phyloP scores from a whole-genome alignment of 1,139 yeast species.

The Magnusiomyces paraingens region DNA sequence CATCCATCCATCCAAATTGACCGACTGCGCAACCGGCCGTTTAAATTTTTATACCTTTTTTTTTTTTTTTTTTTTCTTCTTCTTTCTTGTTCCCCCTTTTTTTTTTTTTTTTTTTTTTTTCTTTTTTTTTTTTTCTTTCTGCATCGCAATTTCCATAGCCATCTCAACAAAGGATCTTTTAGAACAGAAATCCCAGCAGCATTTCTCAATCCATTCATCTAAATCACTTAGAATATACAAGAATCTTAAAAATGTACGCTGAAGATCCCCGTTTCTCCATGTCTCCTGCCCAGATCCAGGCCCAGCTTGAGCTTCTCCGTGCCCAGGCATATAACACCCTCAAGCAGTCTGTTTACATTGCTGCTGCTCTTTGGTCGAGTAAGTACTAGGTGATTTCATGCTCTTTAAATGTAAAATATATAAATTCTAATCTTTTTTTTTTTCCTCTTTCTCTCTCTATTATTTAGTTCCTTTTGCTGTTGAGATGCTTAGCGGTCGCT shows the following conservation, averaged over 20 bases:
- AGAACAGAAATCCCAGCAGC: no score
- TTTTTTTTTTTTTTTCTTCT: conserved; percentile 6
- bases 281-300: conserved; percentile 66
- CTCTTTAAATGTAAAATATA: background rate
- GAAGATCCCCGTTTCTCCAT: conserved; percentile 22
- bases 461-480: conserved; percentile 34
- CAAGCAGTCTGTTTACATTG: conserved; percentile 60
- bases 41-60: conserved; percentile 10
- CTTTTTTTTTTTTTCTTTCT: no score
- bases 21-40: no score
- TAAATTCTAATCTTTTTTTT: background rate
- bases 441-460: background rate
- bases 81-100: conserved; percentile 1
- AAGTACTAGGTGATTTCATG: conserved; percentile 17
- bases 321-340: conserved; percentile 61
- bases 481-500: conserved; percentile 36
- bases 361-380: conserved; percentile 68
- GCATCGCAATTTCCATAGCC: no score
- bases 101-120: no score
- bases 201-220: background rate
- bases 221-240: background rate
- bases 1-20: no score
- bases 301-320: conserved; percentile 61
- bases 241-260: conserved; percentile 9
- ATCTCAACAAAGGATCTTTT: no score